phyloP scores from a whole-genome alignment of 106 monocot species.

The Amphibolis antarctica region DNA sequence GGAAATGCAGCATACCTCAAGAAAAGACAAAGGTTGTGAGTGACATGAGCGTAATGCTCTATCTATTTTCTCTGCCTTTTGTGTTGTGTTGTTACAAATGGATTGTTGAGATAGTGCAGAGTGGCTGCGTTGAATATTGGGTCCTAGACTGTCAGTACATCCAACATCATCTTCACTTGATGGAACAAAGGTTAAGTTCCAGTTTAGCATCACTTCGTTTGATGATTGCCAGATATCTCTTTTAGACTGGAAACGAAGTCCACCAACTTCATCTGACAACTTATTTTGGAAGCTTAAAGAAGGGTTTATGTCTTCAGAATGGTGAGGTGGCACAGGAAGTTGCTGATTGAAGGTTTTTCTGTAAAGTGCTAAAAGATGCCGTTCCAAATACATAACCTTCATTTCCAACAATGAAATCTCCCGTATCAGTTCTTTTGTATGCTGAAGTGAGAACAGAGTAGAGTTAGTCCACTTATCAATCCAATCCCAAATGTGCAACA shows the following conservation, averaged over 20 bases:
- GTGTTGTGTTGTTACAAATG: slow-evolving; percentile 43
- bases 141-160: slow-evolving; percentile 20
- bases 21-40: slow-evolving; percentile 70
- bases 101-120: slow-evolving; percentile 63
- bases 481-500: too few species aligned
- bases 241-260: slow-evolving; percentile 10
- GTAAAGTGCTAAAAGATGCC: slow-evolving; percentile 55
- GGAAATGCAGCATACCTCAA: slow-evolving; percentile 31
- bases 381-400: slow-evolving; percentile 69
- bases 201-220: slow-evolving; percentile 10
- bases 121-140: slow-evolving; percentile 44
- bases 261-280: slow-evolving; percentile 17
- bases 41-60: slow-evolving; percentile 52
- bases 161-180: slow-evolving; percentile 15
- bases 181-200: slow-evolving; percentile 12
- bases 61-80: slow-evolving; percentile 20
- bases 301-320: background rate
- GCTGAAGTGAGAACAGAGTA: slow-evolving; percentile 19
- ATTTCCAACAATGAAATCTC: slow-evolving; percentile 62
- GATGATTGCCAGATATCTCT: slow-evolving; percentile 10
- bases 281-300: slow-evolving; percentile 11
- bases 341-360: slow-evolving; percentile 61
- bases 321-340: slow-evolving; percentile 22
- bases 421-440: slow-evolving; percentile 49
- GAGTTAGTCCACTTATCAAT: background rate